Base-by-base conservation (phyloP, 139 green algal genomes). In the Haematococcus lacustris region DNA sequence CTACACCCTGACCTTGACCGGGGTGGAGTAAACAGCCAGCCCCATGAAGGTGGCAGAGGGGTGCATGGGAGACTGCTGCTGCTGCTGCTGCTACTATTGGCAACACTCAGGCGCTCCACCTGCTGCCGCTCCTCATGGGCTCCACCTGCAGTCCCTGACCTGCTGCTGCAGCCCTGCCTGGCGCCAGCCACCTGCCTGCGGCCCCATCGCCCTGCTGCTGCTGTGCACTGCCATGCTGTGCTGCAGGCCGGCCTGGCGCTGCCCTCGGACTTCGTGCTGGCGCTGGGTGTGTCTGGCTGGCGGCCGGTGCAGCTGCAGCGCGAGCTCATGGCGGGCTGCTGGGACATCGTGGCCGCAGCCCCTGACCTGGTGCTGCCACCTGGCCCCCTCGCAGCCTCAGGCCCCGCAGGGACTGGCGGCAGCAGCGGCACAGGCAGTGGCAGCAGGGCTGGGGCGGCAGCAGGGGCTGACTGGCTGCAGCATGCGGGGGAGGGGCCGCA, bases 251-350 rank as follows among this genome's bases (percentile, higher is more conserved):
- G 81, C 3, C 50, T 87, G 23, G 76, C 78, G 2, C 43, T 28
- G 1, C 72, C 81, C 17, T 41, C 38, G 0, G 73, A 83, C 66
- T 87, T 87, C 75, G 41, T 33, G 2, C 75, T 87, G 9, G 37
- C 79, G 65, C 68, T 86, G n/a, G 81, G 81, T n/a, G 57, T 77
- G 68, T 75, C 69, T 30, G 76, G 72, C 51, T 86, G 81, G 81
- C 53, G 66, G 3, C 61, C 77, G 1, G 47, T 47, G 0, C 81
- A 86, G 74, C 67, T 86, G 30, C 39, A 38, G 21, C 30, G 53
- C 13, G 81, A 86, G 74, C 57, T 83, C 3, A 38, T 7, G 6
- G 34, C 73, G 23, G 81, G 81, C 30, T 66, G 33, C 38, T 86
- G 81, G 81, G 51, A 73, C 47, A 62, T 70, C n/a, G 64, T 79